Evolutionary conservation across 805 yeast genomes (phyloP), one percentile per base, ranked within the genome.

Genomic region (Lipomyces japonicus): DNA sequence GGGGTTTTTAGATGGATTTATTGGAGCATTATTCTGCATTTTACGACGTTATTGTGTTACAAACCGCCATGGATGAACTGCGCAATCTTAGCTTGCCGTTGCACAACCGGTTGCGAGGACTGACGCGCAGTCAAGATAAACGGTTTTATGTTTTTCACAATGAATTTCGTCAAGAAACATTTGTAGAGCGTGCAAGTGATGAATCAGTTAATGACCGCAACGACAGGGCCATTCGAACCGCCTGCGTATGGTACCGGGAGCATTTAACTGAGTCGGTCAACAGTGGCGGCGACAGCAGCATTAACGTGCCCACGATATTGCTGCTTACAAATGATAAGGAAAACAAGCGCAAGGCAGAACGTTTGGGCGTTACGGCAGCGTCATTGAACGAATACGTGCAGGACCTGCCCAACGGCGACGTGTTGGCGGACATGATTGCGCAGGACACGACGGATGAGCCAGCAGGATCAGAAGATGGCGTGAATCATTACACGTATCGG

Each of bases 11-110:
- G 54, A 91, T 93, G 55, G 99, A 93, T 67, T 71, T 93, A 51
- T 70, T 93, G 48, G 99, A 93, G 67, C 82, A 80, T 61, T 74
- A 75, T 19, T 75, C 77, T 26, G 83, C 86, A 46, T 86, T 93
- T 63, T 83, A 76, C 62, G 97, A 93, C 68, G 96, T 90, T 16
- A 83, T 93, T 49, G 72, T 93, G n/a, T 96, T 97, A 1, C 98
- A 93, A 66, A 85, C 95, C 4, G 97, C 88, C 2, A 72, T 93
- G 31, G 97, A 95, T 60, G 97, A 93, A 67, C 96, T 91, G 7
- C 79, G 87, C 57, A 88, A 88, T 65, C 75, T 83, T 63, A 86
- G 95, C 44, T 79, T 82, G 63, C 96, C 98, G 3, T 82, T 91
- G 18, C 93, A 90, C 66, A 81, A 86, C 61, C 76, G 98, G 64